Evolutionary conservation across 2,329 filamentous ascomycete genomes (phyloP).

Genomic region (Cladosporium sp.): DNA sequence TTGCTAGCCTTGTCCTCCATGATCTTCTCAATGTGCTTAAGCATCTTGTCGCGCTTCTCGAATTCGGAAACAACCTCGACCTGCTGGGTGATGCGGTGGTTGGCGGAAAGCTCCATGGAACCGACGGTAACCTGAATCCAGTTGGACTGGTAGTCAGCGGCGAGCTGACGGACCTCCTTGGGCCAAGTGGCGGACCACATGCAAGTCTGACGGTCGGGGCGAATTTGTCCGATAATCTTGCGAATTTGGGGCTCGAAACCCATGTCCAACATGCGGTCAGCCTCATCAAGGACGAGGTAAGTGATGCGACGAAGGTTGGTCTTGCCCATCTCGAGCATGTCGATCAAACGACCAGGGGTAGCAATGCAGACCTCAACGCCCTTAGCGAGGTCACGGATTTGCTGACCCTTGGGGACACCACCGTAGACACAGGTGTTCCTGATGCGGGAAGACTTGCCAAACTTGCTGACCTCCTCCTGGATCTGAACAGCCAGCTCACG

Average conservation of each 20-base stretch:
- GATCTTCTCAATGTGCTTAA: slow-evolving; percentile 94
- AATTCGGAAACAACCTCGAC: slow-evolving; percentile 94
- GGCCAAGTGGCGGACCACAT: slow-evolving; percentile 99
- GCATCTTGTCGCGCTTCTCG: slow-evolving; percentile 96
- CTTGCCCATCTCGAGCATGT: slow-evolving; percentile 97
- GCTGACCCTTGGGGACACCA: slow-evolving; percentile 94
- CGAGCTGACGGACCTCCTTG: slow-evolving; percentile 92
- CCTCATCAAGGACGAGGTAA: slow-evolving; percentile 96
- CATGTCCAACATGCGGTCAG: slow-evolving; percentile 99
- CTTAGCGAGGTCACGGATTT: slow-evolving; percentile 89
- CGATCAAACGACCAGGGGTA: slow-evolving; percentile 93
- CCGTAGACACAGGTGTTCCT: slow-evolving; percentile 99
- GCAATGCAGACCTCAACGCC: slow-evolving; percentile 99
- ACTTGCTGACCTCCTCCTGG: slow-evolving; percentile 97
- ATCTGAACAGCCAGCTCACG: slow-evolving; percentile 98
- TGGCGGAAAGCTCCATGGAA: slow-evolving; percentile 91
- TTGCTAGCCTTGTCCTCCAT: slow-evolving; percentile 98
- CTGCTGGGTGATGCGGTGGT: slow-evolving; percentile 96
- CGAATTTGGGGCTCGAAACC: slow-evolving; percentile 99
- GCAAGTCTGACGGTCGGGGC: slow-evolving; percentile 95
- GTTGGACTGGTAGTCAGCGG: slow-evolving; percentile 84
- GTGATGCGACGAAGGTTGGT: slow-evolving; percentile 97
- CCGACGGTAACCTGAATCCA: slow-evolving; percentile 99
- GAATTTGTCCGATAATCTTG: slow-evolving; percentile 97
- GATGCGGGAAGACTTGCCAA: slow-evolving; percentile 95